Percentiles rank a stretch among this genome's conserved stretches.
Conservation (phyloP, 2,329 filamentous ascomycete species). For the Raffaelea albimanens region DNA sequence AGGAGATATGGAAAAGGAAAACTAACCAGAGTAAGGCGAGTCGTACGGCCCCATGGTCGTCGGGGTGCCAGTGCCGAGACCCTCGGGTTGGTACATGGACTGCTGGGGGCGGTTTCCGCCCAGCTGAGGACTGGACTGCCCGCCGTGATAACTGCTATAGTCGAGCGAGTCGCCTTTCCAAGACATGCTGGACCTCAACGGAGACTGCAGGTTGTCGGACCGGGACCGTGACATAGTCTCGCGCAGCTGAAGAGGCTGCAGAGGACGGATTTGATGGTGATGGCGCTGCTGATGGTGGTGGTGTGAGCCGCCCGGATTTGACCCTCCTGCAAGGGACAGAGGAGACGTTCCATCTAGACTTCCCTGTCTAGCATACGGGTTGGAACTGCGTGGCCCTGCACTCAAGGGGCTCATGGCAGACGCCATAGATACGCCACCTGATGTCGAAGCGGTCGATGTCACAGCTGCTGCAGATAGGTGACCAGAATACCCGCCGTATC, state of each 20-base stretch:
- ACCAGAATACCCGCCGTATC: slow-evolving; percentile 39
- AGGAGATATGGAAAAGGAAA: background rate
- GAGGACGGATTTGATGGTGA: slow-evolving; percentile 36
- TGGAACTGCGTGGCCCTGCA: slow-evolving; percentile 32
- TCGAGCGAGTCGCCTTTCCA: slow-evolving; percentile 54
- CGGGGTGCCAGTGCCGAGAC: slow-evolving; percentile 29
- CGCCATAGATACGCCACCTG: too few species aligned
- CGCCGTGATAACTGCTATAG: slow-evolving; percentile 41
- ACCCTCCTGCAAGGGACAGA: background rate
- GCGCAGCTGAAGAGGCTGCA: slow-evolving; percentile 49
- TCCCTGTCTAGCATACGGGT: slow-evolving; percentile 41
- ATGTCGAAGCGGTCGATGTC: background rate
- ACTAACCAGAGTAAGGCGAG: slow-evolving; percentile 42
- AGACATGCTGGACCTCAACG: slow-evolving; percentile 49
- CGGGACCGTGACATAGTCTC: slow-evolving; percentile 48
- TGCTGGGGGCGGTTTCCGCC: background rate
- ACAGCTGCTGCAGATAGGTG: slow-evolving; percentile 33
- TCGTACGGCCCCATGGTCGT: slow-evolving; percentile 38
- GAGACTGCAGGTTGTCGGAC: slow-evolving; percentile 49
- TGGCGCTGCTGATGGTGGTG: slow-evolving; percentile 7
- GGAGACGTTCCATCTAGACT: slow-evolving; percentile 28
- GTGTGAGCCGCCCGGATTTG: background rate
- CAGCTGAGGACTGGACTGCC: slow-evolving; percentile 23
- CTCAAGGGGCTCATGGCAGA: slow-evolving; percentile 15
- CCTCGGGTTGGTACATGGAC: slow-evolving; percentile 39